These are phyloP conservation scores for Oehlia diaphana DNA, from an alignment of 192 early-diverging fungal genomes.

Conservation along the genomic window DNA sequence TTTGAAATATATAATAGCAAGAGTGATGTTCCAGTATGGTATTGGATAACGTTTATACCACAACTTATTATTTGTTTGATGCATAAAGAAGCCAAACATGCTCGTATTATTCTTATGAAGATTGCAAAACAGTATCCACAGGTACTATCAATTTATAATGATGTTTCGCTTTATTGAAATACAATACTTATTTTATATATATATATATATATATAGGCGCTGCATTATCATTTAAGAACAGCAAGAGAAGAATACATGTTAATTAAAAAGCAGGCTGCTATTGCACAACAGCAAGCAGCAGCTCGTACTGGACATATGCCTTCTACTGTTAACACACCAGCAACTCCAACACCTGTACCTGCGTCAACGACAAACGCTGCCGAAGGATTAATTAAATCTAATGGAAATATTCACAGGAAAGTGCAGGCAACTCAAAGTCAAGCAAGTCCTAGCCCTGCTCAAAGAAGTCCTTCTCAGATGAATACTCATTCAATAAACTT, in stretches of 20 bases:
- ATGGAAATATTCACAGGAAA: slow-evolving; percentile 31
- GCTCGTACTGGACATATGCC: slow-evolving; percentile 2
- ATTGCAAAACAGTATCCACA: slow-evolving; percentile 95
- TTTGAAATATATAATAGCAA: slow-evolving; percentile 80
- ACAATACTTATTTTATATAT: background rate
- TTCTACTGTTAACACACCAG: slow-evolving; percentile 30
- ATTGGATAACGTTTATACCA: slow-evolving; percentile 99
- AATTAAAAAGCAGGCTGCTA: slow-evolving; percentile 53
- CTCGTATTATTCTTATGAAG: slow-evolving; percentile 81
- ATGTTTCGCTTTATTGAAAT: background rate
- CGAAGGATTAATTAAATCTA: slow-evolving; percentile 1
- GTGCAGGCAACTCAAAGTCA: slow-evolving; percentile 23
- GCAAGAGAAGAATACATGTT: slow-evolving; percentile 83
- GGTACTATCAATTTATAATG: slow-evolving; percentile 41
- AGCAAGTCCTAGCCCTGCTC: slow-evolving; percentile 5
- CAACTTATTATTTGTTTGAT: slow-evolving; percentile 83
- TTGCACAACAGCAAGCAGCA: slow-evolving; percentile 15
- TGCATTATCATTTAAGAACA: slow-evolving; percentile 94
- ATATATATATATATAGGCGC: slow-evolving; percentile 54
- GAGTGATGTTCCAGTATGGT: slow-evolving; percentile 90
- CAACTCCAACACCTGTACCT: slow-evolving; percentile 34
- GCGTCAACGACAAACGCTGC: slow-evolving; percentile 10
- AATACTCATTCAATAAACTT: background rate
- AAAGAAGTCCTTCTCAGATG: background rate
- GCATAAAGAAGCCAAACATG: slow-evolving; percentile 80